Percentiles rank a stretch among this genome's conserved stretches.
Evolutionary conservation across 2,329 filamentous ascomycete species (phyloP).

Genomic region (Cucurbitaria berberidis): DNA sequence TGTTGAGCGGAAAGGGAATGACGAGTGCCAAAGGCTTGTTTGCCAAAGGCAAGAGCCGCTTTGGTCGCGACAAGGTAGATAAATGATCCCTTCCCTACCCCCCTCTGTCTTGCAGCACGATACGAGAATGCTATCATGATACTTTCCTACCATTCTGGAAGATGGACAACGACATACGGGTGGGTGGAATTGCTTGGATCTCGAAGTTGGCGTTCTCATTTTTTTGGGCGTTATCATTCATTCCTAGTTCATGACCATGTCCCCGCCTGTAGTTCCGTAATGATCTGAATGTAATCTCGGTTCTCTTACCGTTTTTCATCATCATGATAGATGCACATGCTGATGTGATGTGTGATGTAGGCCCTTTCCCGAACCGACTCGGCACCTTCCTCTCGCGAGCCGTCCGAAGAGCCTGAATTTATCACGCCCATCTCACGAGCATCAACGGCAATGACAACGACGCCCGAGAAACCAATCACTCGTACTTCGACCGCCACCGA

Average conservation of each 20-base stretch:
- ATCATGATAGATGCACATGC: slow-evolving; percentile 31
- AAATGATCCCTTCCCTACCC: slow-evolving; percentile 61
- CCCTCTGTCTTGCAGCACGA: slow-evolving; percentile 19
- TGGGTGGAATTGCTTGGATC: slow-evolving; percentile 19
- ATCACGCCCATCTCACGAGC: slow-evolving; percentile 22
- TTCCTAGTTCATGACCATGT: slow-evolving; percentile 23
- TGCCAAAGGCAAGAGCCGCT: slow-evolving; percentile 87
- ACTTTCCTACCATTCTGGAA: slow-evolving; percentile 4
- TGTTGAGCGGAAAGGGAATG: slow-evolving; percentile 70
- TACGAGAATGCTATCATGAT: slow-evolving; percentile 15
- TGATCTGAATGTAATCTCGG: slow-evolving; percentile 37
- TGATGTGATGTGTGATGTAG: slow-evolving; percentile 49
- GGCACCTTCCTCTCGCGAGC: slow-evolving; percentile 37
- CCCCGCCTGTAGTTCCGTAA: slow-evolving; percentile 34
- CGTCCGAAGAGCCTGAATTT: slow-evolving; percentile 40
- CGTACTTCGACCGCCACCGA: slow-evolving; percentile 15
- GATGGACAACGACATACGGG: slow-evolving; percentile 16
- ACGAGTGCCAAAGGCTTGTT: slow-evolving; percentile 90
- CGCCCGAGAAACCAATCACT: slow-evolving; percentile 8
- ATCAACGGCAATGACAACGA: slow-evolving; percentile 15
- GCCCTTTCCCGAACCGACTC: slow-evolving; percentile 30
- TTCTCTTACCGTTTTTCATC: slow-evolving; percentile 2
- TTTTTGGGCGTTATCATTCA: slow-evolving; percentile 31
- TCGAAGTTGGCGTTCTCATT: slow-evolving; percentile 17
- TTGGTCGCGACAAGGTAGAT: slow-evolving; percentile 86